A percentile compares a stretch with the other conserved stretches of the same genome.
Conservation (phyloP, 495 filamentous ascomycete species). For the Geopyxis carbonaria region DNA sequence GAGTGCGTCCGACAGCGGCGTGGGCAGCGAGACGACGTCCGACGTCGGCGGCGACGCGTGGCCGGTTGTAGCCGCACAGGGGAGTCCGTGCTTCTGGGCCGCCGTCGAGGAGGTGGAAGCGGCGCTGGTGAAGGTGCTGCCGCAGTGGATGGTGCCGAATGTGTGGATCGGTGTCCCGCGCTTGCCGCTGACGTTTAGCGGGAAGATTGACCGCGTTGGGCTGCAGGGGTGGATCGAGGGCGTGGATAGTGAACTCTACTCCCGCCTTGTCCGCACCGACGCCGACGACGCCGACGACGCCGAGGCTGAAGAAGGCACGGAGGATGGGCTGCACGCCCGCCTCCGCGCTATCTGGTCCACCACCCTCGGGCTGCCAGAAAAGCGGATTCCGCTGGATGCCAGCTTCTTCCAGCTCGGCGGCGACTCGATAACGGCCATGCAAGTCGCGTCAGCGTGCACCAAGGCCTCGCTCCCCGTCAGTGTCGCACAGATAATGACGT, state of each 20-base stretch:
- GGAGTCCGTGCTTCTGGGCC: background rate
- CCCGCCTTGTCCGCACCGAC: background rate
- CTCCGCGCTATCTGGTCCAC: background rate
- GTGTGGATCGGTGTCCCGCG: slow-evolving; percentile 13
- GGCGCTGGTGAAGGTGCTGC: background rate
- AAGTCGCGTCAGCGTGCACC: slow-evolving; percentile 37
- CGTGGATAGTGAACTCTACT: background rate
- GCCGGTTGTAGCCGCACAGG: background rate
- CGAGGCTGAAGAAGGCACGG: background rate
- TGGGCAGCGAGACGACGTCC: background rate
- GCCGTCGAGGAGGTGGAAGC: background rate
- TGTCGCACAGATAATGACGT: background rate
- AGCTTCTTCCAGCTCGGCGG: slow-evolving; percentile 46
- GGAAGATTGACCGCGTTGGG: slow-evolving; percentile 13
- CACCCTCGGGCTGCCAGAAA: background rate
- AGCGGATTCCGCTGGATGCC: background rate
- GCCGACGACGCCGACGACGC: background rate
- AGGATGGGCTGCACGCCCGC: background rate
- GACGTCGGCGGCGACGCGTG: background rate
- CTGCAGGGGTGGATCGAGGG: background rate
- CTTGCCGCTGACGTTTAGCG: slow-evolving; percentile 13
- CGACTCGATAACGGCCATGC: slow-evolving; percentile 57
- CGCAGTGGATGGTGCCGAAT: slow-evolving; percentile 13
- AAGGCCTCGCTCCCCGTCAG: background rate
- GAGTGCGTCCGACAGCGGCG: background rate